Evolutionary conservation across 805 yeast species (phyloP), one percentile per base, ranked within the genome.

Genomic region (Candida andamanensis): DNA sequence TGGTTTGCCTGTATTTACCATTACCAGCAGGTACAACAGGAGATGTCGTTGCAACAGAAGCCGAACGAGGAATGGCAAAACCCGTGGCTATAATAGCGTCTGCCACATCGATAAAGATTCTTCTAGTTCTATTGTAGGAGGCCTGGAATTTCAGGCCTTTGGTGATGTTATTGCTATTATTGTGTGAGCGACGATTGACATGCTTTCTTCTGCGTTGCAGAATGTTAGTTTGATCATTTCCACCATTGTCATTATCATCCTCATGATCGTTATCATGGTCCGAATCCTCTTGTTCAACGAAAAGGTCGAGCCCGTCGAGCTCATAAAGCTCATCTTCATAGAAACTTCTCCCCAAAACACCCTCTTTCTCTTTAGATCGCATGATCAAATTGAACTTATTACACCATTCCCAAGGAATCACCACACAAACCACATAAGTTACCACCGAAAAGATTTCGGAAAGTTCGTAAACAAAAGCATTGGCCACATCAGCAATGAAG

Each of bases 321-420:
- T 61, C 68, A 35, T 60, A 65, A 19, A 63, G 29, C 34, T 79
- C 86, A 35, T 81, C 89, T 41, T 80, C 90, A 49, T 75, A 80
- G 26, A 82, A 73, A 12, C 78, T 77, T 38, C 94, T 61, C 1
- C 95, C 95, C 24, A 85, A 52, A 4, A 84, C 72, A 6, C 90
- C 85, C 37, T 77, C 79, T 26, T 76, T 75, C 45, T 83, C 89
- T 33, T 71, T 69, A 11, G 60, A 60, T 40, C 74, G 72, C 56
- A 76, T 78, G 24, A 80, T 53, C 9, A 70, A 62, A 30, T 72
- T 70, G 34, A 80, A 67, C 40, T 82, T 66, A 47, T 81, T 83
- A 39, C 82, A 70, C 90, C 94, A 85, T 54, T 84, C 94, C 92
- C 94, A 83, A 1, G 84, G 84, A 8, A 80, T 68, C 5, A 81